These are phyloP conservation scores for Rhinocladiella mackenziei DNA, from an alignment of 2,329 filamentous ascomycete species.

Conservation along the genomic window DNA sequence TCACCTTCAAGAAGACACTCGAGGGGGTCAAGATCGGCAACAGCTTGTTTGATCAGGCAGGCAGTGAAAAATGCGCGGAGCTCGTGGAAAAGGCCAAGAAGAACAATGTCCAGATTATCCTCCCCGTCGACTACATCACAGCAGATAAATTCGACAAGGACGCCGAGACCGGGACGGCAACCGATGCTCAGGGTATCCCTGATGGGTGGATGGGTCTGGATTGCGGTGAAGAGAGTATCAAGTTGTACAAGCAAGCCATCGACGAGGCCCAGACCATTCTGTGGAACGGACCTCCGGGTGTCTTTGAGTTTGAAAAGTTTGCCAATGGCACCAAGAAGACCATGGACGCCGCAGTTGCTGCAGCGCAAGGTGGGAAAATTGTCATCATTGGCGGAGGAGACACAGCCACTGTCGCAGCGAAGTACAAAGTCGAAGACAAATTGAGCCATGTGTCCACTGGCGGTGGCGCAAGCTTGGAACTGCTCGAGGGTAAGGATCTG, in stretches of 20 bases:
- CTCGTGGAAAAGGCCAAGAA: constrained; percentile 94
- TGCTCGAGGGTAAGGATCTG: constrained; percentile 96
- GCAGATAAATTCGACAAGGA: constrained; percentile 91
- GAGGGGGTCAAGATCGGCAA: constrained; percentile 83
- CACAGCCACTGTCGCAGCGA: constrained; percentile 94
- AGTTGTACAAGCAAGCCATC: constrained; percentile 85
- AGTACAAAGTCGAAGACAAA: constrained; percentile 95
- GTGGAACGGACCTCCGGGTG: constrained; percentile 96
- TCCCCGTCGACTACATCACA: constrained; percentile 92
- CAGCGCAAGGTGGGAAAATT: constrained; percentile 78
- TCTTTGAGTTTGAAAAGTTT: constrained; percentile 96
- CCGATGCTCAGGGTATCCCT: constrained; percentile 82
- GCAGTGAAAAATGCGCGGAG: constrained; percentile 81
- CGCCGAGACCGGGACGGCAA: constrained; percentile 74
- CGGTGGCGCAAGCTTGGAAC: constrained; percentile 89
- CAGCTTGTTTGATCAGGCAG: constrained; percentile 89
- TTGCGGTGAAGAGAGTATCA: constrained; percentile 81
- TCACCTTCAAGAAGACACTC: constrained; percentile 99
- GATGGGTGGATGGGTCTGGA: constrained; percentile 98
- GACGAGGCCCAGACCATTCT: constrained; percentile 89
- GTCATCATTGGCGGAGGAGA: constrained; percentile 99
- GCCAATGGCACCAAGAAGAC: constrained; percentile 87
- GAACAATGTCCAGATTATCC: constrained; percentile 90
- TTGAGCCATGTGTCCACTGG: constrained; percentile 97
- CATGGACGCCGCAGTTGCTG: constrained; percentile 80